A percentile compares a stretch with the other conserved stretches of the same genome.
These are phyloP conservation scores for Acer campestre DNA, from an alignment of 345 rosid species.

Conservation along the genomic window DNA sequence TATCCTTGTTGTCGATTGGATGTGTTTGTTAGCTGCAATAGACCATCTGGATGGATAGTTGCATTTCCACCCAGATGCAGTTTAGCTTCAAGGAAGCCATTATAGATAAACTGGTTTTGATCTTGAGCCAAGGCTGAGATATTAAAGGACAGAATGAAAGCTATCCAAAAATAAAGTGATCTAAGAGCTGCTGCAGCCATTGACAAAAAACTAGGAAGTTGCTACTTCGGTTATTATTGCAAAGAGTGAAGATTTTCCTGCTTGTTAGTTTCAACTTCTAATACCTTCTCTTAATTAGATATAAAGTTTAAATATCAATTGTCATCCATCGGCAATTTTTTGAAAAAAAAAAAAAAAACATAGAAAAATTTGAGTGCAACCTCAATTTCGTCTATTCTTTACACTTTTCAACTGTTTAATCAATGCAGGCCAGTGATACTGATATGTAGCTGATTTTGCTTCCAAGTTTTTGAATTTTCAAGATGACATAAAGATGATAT, in stretches of 20 bases:
- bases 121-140: constrained; percentile 7
- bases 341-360: too few relatives aligned
- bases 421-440: too few relatives aligned
- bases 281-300: neutral
- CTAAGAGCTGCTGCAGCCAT: constrained; percentile 41
- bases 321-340: neutral
- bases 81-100: neutral
- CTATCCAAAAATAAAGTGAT: constrained; percentile 15
- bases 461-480: neutral
- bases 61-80: constrained; percentile 21
- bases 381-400: too few relatives aligned
- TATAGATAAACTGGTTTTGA: neutral
- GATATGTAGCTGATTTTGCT: neutral
- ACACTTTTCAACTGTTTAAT: too few relatives aligned
- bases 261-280: neutral
- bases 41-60: constrained; percentile 42
- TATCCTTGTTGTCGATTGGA: constrained; percentile 28
- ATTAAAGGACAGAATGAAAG: constrained; percentile 13
- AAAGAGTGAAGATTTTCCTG: neutral
- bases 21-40: constrained; percentile 58
- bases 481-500: neutral
- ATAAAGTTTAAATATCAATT: neutral
- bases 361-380: too few relatives aligned
- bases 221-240: neutral
- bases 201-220: neutral